Percentiles rank a stretch among this genome's conserved stretches.
Conservation (phyloP, 2,329 filamentous ascomycete species). For the Fusarium sarcochroum region DNA sequence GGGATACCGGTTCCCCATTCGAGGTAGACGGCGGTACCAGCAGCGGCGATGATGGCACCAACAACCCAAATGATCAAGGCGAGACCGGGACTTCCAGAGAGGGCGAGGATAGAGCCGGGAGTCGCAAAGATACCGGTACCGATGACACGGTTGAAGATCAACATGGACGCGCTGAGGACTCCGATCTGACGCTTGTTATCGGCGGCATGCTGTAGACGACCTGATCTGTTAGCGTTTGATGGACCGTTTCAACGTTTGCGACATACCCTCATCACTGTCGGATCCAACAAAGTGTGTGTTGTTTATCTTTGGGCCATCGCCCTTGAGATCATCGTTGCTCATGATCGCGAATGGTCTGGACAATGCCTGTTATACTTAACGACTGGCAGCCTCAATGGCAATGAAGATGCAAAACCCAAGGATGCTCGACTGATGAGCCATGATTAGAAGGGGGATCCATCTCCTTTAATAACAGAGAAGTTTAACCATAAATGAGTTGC, state of each 20-base stretch:
- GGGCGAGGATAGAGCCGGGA: conserved; percentile 68
- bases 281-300: conserved; percentile 37
- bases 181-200: conserved; percentile 70
- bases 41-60: conserved; percentile 72
- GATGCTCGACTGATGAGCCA: conserved; percentile 15
- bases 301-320: conserved; percentile 27
- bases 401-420: not conserved
- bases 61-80: conserved; percentile 74
- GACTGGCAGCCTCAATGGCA: not conserved
- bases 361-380: not conserved
- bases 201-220: conserved; percentile 56
- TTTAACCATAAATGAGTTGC: not conserved
- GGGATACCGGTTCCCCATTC: conserved; percentile 77
- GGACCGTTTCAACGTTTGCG: not conserved
- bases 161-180: conserved; percentile 67
- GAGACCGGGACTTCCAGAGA: conserved; percentile 73
- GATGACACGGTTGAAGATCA: conserved; percentile 76
- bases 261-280: conserved; percentile 45
- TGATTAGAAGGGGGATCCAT: not conserved
- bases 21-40: conserved; percentile 75
- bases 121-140: conserved; percentile 78
- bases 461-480: conserved; percentile 35
- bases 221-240: conserved; percentile 28
- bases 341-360: conserved; percentile 29
- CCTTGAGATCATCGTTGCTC: conserved; percentile 40